These are phyloP conservation scores for Pisolithus marmoratus DNA, from an alignment of 768 basidiomycete species.

Conservation along the genomic window DNA sequence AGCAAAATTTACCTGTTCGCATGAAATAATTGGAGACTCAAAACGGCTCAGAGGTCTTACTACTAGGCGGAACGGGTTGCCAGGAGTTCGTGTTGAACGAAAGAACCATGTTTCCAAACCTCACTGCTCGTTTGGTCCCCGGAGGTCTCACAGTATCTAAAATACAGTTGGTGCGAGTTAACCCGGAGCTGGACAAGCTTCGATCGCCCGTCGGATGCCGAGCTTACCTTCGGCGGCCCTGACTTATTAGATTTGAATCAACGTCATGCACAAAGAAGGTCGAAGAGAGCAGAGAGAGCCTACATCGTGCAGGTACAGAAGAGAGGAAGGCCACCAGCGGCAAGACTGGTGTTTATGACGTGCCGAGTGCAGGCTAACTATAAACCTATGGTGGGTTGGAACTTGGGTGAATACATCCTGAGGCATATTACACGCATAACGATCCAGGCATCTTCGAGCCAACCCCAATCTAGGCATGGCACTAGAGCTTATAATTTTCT, in stretches of 20 bases:
- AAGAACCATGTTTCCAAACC: constrained; percentile 62
- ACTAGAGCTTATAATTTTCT: too few species aligned
- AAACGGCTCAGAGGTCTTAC: too few species aligned
- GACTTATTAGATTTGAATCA: constrained; percentile 87
- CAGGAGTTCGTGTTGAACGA: constrained; percentile 50
- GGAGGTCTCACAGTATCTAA: constrained; percentile 92
- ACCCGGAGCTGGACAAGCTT: constrained; percentile 63
- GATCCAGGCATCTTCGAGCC: too few species aligned
- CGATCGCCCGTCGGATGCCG: constrained; percentile 67
- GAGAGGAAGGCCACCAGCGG: constrained; percentile 85
- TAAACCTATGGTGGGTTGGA: too few species aligned
- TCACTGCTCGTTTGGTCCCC: constrained; percentile 69
- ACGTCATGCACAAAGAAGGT: too few species aligned
- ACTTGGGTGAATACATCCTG: too few species aligned
- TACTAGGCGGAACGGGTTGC: constrained; percentile 64
- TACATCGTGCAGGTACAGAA: constrained; percentile 86
- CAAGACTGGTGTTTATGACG: constrained; percentile 73
- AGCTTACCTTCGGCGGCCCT: constrained; percentile 66
- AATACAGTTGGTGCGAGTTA: constrained; percentile 74
- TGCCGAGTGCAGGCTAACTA: constrained; percentile 71
- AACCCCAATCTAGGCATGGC: too few species aligned
- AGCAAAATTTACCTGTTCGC: constrained; percentile 73
- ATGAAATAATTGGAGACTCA: too few species aligned
- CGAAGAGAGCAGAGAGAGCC: too few species aligned
- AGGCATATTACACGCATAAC: too few species aligned